Evolutionary conservation across 164 flowering plant species (phyloP), one percentile per base, ranked within the genome.

Genomic region (Chimonanthus salicifolius): DNA sequence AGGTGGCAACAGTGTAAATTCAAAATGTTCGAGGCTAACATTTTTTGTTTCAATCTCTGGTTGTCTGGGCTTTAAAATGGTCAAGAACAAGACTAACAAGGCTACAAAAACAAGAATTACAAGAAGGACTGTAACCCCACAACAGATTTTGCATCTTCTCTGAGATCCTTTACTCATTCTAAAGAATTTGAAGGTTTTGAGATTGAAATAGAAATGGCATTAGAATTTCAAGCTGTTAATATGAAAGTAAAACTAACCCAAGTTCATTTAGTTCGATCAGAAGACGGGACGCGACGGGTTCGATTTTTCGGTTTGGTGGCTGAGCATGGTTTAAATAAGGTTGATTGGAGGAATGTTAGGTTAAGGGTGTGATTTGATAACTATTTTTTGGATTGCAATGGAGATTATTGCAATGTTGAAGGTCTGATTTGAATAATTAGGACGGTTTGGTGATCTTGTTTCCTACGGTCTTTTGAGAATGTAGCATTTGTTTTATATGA

Each of bases 51-150:
- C 71, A 70, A 83, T 10, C 68, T 69, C 64, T 46, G 89, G 85
- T 21, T 79, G 51, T 74, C 74, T 83, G 20, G 85, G 84, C 68
- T 77, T 85, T 0, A 87, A 77, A 60, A 82, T 47, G 50, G 87
- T 82, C 21, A 82, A 47, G 63, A 68, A 80, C 49, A 85, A 65
- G 76, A 72, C 47, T 7, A 83, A 20, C 47, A 73, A 49, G 71
- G 73, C 77, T 7, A 75, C 69, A 21, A 78, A 5, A 18, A 85
- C 11, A 11, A 77, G 20, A 63, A 78, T 44, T 0, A 81, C 0
- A 45, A 81, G 2, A 60, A 79, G 51, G 10, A 69, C 58, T 21
- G 84, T 62, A 2, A 81, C 71, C 33, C 70, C 77, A 60, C 81
- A 78, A 50, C 81, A 83, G 33, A 78, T 78, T 50, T 70, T 78